These are phyloP conservation scores for Lactarius psammicola DNA, from an alignment of 768 basidiomycete species.

Conservation along the genomic window DNA sequence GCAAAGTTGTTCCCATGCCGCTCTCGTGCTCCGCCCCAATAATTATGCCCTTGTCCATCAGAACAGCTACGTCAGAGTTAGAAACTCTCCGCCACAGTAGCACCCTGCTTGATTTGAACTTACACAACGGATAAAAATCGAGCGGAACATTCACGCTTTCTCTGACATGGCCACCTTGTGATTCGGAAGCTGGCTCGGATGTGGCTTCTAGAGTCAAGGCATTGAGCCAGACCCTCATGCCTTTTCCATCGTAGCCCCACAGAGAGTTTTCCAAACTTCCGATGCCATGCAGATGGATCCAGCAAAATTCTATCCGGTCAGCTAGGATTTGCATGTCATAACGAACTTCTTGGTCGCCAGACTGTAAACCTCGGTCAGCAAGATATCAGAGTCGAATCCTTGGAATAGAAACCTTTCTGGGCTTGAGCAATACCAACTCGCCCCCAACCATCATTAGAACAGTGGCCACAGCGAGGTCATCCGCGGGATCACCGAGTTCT, in stretches of 20 bases:
- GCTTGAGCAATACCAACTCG: constrained; percentile 83
- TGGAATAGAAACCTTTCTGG: constrained; percentile 62
- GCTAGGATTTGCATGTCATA: constrained; percentile 98
- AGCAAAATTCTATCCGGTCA: constrained; percentile 96
- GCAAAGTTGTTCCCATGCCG: constrained; percentile 66
- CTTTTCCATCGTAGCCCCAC: constrained; percentile 93
- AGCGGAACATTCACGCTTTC: constrained; percentile 92
- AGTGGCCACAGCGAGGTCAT: constrained; percentile 90
- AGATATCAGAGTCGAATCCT: not conserved
- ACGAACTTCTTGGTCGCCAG: constrained; percentile 83
- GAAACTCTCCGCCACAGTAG: constrained; percentile 16
- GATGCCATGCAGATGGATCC: constrained; percentile 95
- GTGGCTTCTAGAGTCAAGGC: constrained; percentile 82
- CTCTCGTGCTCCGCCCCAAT: constrained; percentile 93
- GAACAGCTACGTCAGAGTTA: constrained; percentile 58
- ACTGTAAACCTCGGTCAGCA: constrained; percentile 42
- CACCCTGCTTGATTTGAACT: constrained; percentile 30
- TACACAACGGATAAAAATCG: constrained; percentile 96
- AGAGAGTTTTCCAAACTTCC: constrained; percentile 93
- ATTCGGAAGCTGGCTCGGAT: constrained; percentile 35
- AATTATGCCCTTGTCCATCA: constrained; percentile 99
- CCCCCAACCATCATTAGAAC: constrained; percentile 96
- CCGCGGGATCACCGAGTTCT: constrained; percentile 93
- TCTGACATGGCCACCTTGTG: constrained; percentile 59
- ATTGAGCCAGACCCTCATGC: constrained; percentile 92